Evolutionary conservation across 768 basidiomycete genomes (phyloP), one percentile per base, ranked within the genome.

Genomic region (Cystofilobasidium macerans): DNA sequence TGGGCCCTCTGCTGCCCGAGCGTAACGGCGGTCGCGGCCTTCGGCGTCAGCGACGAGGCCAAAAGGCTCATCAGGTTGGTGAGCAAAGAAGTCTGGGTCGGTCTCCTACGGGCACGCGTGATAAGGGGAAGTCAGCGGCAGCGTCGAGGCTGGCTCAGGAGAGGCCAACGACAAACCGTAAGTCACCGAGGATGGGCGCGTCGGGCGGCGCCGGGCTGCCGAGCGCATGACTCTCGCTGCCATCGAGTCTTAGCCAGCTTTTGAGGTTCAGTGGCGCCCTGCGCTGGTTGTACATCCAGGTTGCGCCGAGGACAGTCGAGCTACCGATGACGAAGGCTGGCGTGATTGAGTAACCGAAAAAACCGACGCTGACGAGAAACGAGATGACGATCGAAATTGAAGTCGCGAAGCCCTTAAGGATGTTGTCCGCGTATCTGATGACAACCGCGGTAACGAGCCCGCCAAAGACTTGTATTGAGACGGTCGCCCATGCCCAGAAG

Each of bases 341-440:
- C 3, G 91, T 87, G 77, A 97, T 86, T 58, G 82, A 82, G 80
- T 93, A 91, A 75, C 87, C 79, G 81, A 98, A 97, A 40, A 97
- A 83, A 26, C 84, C 84, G 61, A 95, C 86, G 6, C 88, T 91
- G 2, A 88, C 91, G 64, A 92, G 80, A 83, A 95, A 98, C 30
- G 91, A 92, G 69, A 97, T 84, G 73, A 97, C 85, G 75, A 97
- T 97, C 77, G 86, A 88, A 68, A 98, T 80, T 69, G 86, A 88
- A 5, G 94, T 97, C 16, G 94, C 94, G 73, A 98, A 97, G 38
- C 94, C 94, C 77, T 92, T 91, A 74, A 87, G 80, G 70, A 75
- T 76, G 64, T 92, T 93, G 75, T 89, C 89, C 56, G 88, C 85
- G 75, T 93, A 92, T 73, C 91, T 88, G 82, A 94, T 94, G 43